Base-by-base conservation (phyloP, 2,329 filamentous ascomycete species). In the Penicillium sp. region DNA sequence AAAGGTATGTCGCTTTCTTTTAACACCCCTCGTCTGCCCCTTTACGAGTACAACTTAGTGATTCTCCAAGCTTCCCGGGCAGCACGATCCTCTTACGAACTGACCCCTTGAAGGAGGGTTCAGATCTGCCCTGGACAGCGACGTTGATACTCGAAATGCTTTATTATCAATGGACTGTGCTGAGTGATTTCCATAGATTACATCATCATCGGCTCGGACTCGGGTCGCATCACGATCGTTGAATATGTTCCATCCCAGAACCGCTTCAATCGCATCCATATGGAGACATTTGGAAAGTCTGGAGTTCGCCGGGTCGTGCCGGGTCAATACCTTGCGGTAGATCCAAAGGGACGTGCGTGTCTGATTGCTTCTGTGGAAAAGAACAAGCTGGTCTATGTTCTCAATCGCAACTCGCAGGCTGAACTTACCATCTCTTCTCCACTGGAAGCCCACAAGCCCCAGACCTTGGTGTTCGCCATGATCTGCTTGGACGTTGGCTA, bases 381-480 rank as follows among this genome's bases (percentile, higher is more conserved):
- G 83, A 99, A 97, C 79, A 99, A 99, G 79, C 88, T 99, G 55
- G 94, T 99, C 65, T 99, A 99, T 76, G 93, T 99, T 68, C 82
- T 99, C 65, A 97, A 97, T 75, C 88, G 95, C 63, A 96, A 96
- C 76, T 85, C 92, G 3, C 91, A 97, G 75, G 92, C 92, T 18
- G 90, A 96, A 74, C 85, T 99, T 67, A 95, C 92, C 39, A 99
- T 99, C 49, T 99, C 94, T 5, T 99, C 94, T 14, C 94, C 94
- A 0, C 82, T 99, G 18, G 95, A 99, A 76, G 95, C 94, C 2
- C 93, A 99, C 76, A 96, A 94, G 74, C 86, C 91, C 13, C 91
- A 93, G 58, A 93, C 93, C 1, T 77, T 99, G 48, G 92, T 97
- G 24, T 90, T 96, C 65, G 89, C 90, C 31, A 81, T 97, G 67